Conservation (phyloP, 768 basidiomycete species). For the Hygrophoropsis aurantiaca region DNA sequence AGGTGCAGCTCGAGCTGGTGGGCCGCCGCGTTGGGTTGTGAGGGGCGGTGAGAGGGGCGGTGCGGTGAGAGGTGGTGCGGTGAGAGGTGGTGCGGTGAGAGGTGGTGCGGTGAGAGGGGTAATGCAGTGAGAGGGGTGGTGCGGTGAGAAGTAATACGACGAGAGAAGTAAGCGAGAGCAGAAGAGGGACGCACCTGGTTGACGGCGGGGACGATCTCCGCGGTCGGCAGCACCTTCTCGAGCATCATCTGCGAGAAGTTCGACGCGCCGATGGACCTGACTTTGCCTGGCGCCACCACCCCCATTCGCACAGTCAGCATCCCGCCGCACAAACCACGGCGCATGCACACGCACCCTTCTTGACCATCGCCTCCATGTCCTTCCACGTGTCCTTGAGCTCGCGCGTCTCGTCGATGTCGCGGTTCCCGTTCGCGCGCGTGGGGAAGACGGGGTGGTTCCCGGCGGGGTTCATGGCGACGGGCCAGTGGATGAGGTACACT, state of each 20-base stretch:
- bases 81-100: too few species aligned
- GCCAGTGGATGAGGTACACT: constrained; percentile 81
- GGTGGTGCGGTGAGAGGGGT: too few species aligned
- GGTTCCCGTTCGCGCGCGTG: constrained; percentile 56
- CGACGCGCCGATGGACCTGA: constrained; percentile 67
- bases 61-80: too few species aligned
- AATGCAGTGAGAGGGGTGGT: too few species aligned
- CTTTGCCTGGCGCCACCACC: constrained; percentile 66
- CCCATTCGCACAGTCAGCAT: too few species aligned
- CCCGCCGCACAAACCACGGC: background rate
- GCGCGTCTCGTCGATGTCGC: constrained; percentile 70
- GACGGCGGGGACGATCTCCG: constrained; percentile 68
- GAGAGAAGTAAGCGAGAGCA: background rate
- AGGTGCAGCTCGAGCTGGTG: constrained; percentile 70
- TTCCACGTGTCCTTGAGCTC: constrained; percentile 76
- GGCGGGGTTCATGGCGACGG: constrained; percentile 68
- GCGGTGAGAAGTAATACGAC: too few species aligned
- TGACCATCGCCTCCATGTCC: constrained; percentile 74
- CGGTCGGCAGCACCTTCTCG: constrained; percentile 66
- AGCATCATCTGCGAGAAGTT: constrained; percentile 73
- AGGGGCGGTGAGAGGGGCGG: background rate
- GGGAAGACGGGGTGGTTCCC: constrained; percentile 64
- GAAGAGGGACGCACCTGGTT: constrained; percentile 55
- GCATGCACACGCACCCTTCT: constrained; percentile 47
- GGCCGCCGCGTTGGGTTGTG: background rate